These are phyloP conservation scores for Ophiostoma ips DNA, from an alignment of 2,329 filamentous ascomycete species.

Conservation along the genomic window DNA sequence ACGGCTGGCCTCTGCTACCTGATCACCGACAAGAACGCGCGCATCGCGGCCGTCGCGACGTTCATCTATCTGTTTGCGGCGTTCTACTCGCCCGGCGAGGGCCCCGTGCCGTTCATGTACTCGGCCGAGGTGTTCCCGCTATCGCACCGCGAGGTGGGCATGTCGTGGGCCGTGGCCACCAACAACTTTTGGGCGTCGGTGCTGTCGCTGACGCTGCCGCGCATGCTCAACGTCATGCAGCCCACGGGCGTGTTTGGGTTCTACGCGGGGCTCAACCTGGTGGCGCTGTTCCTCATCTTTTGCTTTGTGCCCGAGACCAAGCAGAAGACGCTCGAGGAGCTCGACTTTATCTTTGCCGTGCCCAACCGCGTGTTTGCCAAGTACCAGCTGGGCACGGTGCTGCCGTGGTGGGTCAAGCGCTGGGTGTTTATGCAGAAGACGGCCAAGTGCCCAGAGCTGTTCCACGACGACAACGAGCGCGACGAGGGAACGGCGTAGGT, in stretches of 20 bases:
- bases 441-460: conserved; percentile 10
- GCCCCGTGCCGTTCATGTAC: conserved; percentile 55
- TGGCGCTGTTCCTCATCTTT: conserved; percentile 45
- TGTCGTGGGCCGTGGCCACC: conserved; percentile 21
- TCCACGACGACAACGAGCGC: not conserved
- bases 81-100: conserved; percentile 34
- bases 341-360: conserved; percentile 49
- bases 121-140: conserved; percentile 57
- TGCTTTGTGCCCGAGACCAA: conserved; percentile 46
- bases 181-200: conserved; percentile 11
- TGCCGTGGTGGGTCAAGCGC: conserved; percentile 11
- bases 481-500: too few species aligned
- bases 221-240: conserved; percentile 30
- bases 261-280: conserved; percentile 41
- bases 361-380: conserved; percentile 29
- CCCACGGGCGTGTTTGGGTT: conserved; percentile 31
- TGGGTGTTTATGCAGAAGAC: conserved; percentile 5
- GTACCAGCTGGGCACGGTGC: conserved; percentile 18
- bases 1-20: conserved; percentile 16
- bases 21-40: conserved; percentile 11
- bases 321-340: conserved; percentile 40
- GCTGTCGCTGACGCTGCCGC: conserved; percentile 18
- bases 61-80: conserved; percentile 20
- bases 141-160: conserved; percentile 57
- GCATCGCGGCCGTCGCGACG: conserved; percentile 38